Base-by-base conservation (phyloP, 805 yeast species). In the Candida corydali region DNA sequence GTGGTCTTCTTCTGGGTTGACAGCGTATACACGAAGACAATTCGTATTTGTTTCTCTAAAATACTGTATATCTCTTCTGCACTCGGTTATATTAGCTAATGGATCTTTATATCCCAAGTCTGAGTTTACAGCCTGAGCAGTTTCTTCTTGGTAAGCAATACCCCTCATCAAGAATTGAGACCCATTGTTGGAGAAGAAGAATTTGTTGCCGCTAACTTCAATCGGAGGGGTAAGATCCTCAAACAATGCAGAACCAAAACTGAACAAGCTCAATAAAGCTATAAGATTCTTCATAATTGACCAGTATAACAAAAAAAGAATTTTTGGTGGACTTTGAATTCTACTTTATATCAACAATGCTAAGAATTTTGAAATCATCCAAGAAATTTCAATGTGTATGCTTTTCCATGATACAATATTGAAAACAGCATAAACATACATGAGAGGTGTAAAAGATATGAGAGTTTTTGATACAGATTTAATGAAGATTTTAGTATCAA, bases 101-200 rank as follows among this genome's bases (percentile, higher is more conserved):
- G 73, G 73, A 46, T 67, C 72, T 9, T 32, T 45, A 42, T 60
- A 66, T 5, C 49, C 23, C 11, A 40, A 27, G 5, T 11, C n/a
- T 16, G 34, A 32, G 10, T 42, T 46, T 9, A 57, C 42, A 11
- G 43, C 40, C 40, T 61, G 58, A 14, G 59, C 62, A 23, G 63
- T 54, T 46, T 65, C 58, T 44, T 64, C 63, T 47, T 67, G 73
- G 55, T 67, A 67, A 8, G 73, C 73, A 42, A 67, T 52, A 46
- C 73, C 73, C 37, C 67, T 55, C 46, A 67, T 63, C 44, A 63
- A 59, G 39, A 65, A 67, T 41, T 65, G 73, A 10, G 71, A 54
- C 5, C 73, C 73, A 47, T 67, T 67, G 43, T 65, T 61, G 31
- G 58, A 40, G 52, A 49, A 66, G 51, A 46, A 67, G 43, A 66